Evolutionary conservation across 257 asterid species (phyloP), one percentile per base, ranked within the genome.

Genomic region (Eucommia ulmoides): DNA sequence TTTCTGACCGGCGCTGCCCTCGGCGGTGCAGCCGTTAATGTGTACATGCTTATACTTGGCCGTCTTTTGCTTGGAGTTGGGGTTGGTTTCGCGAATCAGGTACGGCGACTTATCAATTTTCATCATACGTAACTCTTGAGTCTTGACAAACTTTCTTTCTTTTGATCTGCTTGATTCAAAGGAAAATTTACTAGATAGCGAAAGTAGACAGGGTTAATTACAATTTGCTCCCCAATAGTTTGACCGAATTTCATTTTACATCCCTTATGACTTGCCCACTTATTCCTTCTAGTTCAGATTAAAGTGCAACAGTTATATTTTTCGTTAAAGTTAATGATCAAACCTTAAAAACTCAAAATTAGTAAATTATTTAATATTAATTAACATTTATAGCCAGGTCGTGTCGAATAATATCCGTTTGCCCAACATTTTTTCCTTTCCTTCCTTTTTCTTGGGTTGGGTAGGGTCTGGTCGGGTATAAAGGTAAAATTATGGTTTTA

Each of bases 41-140:
- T 74, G n/a, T 46, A 58, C 65, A 71, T 78, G 82, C 63, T 78
- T 5, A 54, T 78, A 2, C 3, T 71, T 52, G 79, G 82, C 10
- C 77, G 86, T 7, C 33, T 71, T 51, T 33, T 78, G 47, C 77
- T 78, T 17, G 82, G 85, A 0, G 61, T 78, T 22, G 85, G 82
- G 21, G 65, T 78, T n/a, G 85, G 85, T 47, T 74, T 71, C 42
- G 64, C 82, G 16, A 78, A 78, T 50, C 85, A 78, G 82, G 85
- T 77, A 72, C 15, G 38, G 8, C 12, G 38, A 29, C 12, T 12
- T 29, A 5, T 16, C 20, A 16, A 6, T 42, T 42, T 42, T n/a
- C 15, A 6, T 15, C 19, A 18, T 42, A 38, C 12, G 45, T 3
- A 5, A 5, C 12, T 3, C 3, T 38, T 15, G 45, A 3, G 0